A percentile compares a stretch with the other conserved stretches of the same genome.
Evolutionary conservation across 345 rosid genomes (phyloP).

Genomic region (Pugionium cornutum): DNA sequence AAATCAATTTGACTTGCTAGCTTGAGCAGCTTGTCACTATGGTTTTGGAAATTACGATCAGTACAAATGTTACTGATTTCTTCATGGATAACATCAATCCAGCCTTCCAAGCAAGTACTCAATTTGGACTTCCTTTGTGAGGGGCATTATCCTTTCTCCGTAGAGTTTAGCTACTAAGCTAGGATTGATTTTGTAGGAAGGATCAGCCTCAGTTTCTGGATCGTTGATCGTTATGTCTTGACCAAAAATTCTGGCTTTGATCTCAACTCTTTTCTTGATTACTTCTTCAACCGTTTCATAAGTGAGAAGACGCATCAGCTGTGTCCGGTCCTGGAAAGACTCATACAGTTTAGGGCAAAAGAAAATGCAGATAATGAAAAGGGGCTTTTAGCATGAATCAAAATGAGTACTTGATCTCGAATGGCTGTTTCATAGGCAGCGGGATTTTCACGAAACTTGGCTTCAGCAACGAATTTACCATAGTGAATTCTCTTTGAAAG

Average conservation of each 20-base stretch:
- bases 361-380: constrained; percentile 1
- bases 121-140: constrained; percentile 69
- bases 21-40: constrained; percentile 1
- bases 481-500: constrained; percentile 64
- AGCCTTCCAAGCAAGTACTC: constrained; percentile 62
- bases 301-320: constrained; percentile 56
- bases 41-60: constrained; percentile 22
- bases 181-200: constrained; percentile 56
- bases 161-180: constrained; percentile 56
- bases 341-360: not conserved
- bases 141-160: constrained; percentile 68
- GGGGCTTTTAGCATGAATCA: not conserved
- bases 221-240: constrained; percentile 42
- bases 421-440: constrained; percentile 52
- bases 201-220: constrained; percentile 34
- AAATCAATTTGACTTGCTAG: constrained; percentile 28
- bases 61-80: constrained; percentile 3
- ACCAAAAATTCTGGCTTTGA: constrained; percentile 52
- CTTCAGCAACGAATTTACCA: constrained; percentile 67
- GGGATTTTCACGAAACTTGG: constrained; percentile 59
- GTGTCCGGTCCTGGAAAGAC: constrained; percentile 49
- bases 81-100: constrained; percentile 41
- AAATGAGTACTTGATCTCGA: constrained; percentile 49
- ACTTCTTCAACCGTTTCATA: constrained; percentile 54
- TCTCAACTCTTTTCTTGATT: constrained; percentile 58